A percentile compares a stretch with the other conserved stretches of the same genome.
Conservation (phyloP, 2,329 filamentous ascomycete species). For the Colletotrichum noveboracense region DNA sequence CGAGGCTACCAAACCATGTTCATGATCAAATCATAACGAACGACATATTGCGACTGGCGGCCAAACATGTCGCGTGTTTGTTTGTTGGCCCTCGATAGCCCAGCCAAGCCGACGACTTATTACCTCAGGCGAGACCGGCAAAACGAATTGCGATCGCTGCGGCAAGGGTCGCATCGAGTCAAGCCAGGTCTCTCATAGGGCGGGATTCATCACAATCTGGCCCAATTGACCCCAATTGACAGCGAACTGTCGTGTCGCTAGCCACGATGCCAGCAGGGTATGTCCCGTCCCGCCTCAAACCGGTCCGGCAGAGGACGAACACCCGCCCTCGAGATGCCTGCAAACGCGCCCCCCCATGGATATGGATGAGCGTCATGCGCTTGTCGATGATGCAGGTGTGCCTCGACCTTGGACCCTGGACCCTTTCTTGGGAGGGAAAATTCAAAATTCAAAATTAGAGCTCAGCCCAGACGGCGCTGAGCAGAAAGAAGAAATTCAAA, state of each 20-base stretch:
- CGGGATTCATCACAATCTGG: background rate
- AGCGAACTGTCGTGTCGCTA: background rate
- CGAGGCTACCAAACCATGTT: background rate
- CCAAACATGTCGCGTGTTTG: background rate
- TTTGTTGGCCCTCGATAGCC: background rate
- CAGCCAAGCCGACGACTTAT: background rate
- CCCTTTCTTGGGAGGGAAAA: background rate
- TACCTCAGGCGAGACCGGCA: background rate
- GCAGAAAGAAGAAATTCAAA: background rate
- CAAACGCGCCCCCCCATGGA: background rate
- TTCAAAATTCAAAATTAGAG: background rate
- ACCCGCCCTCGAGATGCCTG: background rate
- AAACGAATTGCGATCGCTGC: constrained; percentile 16
- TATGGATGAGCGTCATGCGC: background rate
- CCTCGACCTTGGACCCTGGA: constrained; percentile 7
- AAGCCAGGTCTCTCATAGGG: background rate
- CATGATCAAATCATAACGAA: background rate
- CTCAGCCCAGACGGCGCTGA: background rate
- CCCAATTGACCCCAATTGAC: background rate
- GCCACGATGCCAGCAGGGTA: background rate
- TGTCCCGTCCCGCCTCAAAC: constrained; percentile 12
- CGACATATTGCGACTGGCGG: background rate
- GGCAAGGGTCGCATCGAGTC: background rate
- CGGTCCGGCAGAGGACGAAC: background rate
- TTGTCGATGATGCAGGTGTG: background rate